These are phyloP conservation scores for Xerocomus potaroensis DNA, from an alignment of 768 basidiomycete species.

Conservation along the genomic window DNA sequence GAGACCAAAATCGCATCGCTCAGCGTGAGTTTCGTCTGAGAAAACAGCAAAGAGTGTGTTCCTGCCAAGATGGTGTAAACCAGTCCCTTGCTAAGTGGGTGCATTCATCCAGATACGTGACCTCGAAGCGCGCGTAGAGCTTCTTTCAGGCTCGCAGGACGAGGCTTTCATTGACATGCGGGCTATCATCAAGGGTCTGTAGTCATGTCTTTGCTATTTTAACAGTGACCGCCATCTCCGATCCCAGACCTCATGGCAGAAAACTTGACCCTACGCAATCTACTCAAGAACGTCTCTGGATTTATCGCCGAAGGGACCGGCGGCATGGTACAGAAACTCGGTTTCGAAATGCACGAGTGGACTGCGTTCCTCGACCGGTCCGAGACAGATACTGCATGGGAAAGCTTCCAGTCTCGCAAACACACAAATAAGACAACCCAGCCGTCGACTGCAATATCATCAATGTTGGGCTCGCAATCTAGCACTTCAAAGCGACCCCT, in stretches of 20 bases:
- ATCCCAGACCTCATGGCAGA: slow-evolving; percentile 78
- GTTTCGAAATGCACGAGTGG: slow-evolving; percentile 76
- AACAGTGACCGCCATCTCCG: slow-evolving; percentile 5
- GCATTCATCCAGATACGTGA: slow-evolving; percentile 71
- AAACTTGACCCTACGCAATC: slow-evolving; percentile 77
- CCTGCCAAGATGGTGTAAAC: background rate
- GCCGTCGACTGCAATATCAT: slow-evolving; percentile 27
- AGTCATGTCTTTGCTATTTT: background rate
- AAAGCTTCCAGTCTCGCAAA: slow-evolving; percentile 78
- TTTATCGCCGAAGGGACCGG: slow-evolving; percentile 89
- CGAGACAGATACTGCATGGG: slow-evolving; percentile 92
- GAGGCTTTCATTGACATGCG: slow-evolving; percentile 81
- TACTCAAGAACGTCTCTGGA: slow-evolving; percentile 67
- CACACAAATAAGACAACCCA: slow-evolving; percentile 27
- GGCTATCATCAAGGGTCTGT: slow-evolving; percentile 70
- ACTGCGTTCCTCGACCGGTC: slow-evolving; percentile 77
- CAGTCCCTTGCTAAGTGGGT: background rate
- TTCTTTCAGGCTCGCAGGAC: slow-evolving; percentile 89
- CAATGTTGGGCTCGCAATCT: slow-evolving; percentile 27
- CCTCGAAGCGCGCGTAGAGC: slow-evolving; percentile 92
- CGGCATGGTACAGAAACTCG: slow-evolving; percentile 70
- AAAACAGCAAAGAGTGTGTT: slow-evolving; percentile 78
- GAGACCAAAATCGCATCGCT: slow-evolving; percentile 89
- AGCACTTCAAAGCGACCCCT: slow-evolving; percentile 20
- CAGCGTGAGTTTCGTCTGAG: slow-evolving; percentile 90